Evolutionary conservation across 345 rosid genomes (phyloP), one percentile per base, ranked within the genome.

Genomic region (Chamaenerion angustifolium): DNA sequence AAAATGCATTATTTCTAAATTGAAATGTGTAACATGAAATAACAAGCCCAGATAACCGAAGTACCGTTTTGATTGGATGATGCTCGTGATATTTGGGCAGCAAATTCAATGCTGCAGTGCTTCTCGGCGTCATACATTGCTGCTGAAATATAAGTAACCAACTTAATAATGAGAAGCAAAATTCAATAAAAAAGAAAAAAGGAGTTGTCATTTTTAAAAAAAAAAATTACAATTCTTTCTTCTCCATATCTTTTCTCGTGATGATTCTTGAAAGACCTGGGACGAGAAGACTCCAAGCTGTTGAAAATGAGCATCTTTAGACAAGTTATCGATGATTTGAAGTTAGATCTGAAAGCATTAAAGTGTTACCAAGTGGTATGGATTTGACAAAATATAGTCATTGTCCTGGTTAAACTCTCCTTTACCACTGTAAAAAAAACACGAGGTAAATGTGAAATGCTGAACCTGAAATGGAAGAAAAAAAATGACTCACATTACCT

Each of bases 221-320:
- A 35, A 16, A n/a, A n/a, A 8, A n/a, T 71, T 72, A 87, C 98
- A 92, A 62, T 73, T 68, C 69, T 92, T 82, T 57, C 80, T 76
- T 68, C 80, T 82, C 82, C 78, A 73, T 59, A 74, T 68, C 68
- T 79, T 84, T 31, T 82, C 89, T 55, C 72, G 76, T 6, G 90
- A 81, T 66, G 95, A 84, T 58, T 84, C 96, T 77, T 87, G 96
- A 69, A 92, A 80, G 41, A 92, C 95, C 59, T 87, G 96, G 57
- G 98, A 82, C 48, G 95, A 92, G 74, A 92, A 87, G 16, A 87
- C 89, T 63, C 98, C 98, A 16, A 92, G 98, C 98, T 92, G 82
- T 68, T 62, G 50, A 57, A 31, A 68, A 58, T 56, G 56, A 66
- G 54, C 23, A 64, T 40, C 53, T 46, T 19, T 25, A 60, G 52